Base-by-base conservation (phyloP, 352 stramenopile genomes). In the Phytophthora sojae region DNA sequence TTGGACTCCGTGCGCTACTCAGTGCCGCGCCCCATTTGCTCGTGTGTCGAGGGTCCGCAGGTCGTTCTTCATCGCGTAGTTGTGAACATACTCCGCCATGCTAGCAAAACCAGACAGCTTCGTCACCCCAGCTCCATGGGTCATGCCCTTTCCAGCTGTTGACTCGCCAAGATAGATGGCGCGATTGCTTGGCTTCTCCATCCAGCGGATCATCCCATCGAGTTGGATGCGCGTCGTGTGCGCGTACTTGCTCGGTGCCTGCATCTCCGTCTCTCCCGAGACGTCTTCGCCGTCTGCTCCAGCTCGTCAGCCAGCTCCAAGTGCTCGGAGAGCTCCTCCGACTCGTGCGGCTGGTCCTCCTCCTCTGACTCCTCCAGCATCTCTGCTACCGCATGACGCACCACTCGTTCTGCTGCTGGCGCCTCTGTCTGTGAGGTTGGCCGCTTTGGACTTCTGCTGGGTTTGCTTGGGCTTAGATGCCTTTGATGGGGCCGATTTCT, bases 251-350 rank as follows among this genome's bases (percentile, higher is more conserved):
- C 29, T 30, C 54, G 54, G 29, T n/a, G 12, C 37, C 37, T 19
- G 42, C 17, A 8, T 50, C 42, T 19, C 17, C 42, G 15, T 50
- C 42, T 50, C 42, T 6, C 37, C 15, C 1, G 42, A 50, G 42
- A 50, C 21, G n/a, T 39, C 17, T 47, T 61, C 26, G 4, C 21
- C 29, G 14, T 51, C 54, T 51, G 35, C 4, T 35, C 19, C 35
- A 61, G 6, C 35, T 61, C 19, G 11, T 51, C 19, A 26, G 21
- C 54, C 6, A 50, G 54, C 54, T 50, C 54, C 17, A 50, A 60
- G 42, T 50, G 2, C 32, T 42, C 11, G 11, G 37, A 50, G 42
- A 23, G 15, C 42, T 50, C 42, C 42, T 50, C 42, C 42, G 17
- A n/a, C 8, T 45, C 37, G 37, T n/a, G 8, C 37, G 8, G 14